Evolutionary conservation across 164 flowering plant species (phyloP), one percentile per base, ranked within the genome.

Genomic region (Litsea cubeba): DNA sequence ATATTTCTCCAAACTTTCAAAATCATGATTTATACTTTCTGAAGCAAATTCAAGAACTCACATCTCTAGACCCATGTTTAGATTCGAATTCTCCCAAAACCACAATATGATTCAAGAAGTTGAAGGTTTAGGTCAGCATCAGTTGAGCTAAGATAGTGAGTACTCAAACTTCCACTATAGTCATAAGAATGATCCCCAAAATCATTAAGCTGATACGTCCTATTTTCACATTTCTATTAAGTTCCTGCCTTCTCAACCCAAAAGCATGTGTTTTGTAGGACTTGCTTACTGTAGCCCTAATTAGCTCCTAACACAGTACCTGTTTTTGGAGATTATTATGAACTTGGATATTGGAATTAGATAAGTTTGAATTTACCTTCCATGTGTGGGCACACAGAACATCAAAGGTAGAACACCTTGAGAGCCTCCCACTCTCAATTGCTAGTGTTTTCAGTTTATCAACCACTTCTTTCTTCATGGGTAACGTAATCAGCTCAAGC

Each of bases 391-490:
- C 79, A 50, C 76, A 73, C 2, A 79, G 58, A 35, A 79, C 77
- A 76, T 79, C 82, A 60, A 79, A 79, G 35, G 82, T 79, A 17
- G 82, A 79, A 70, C 82, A 79, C 72, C 68, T 76, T 18, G 79
- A 71, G 60, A 79, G 79, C 32, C 71, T 68, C 57, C 78, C 81
- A 17, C 74, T 72, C 66, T 72, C 78, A 72, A 72, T 25, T 18
- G 74, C 77, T 25, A 70, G 22, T 60, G 46, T 67, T 30, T 79
- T 79, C 75, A 66, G 69, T 28, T 49, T 54, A 32, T 76, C 76
- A 12, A 79, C 65, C 7, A 22, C 75, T 67, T 79, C 79, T 46
- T 76, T 73, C 70, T 74, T 51, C 72, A 70, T 35, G 65, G 62
- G 50, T 5, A 76, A 28, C 0, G 77, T 80, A 23, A 80, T 49